Base-by-base conservation (phyloP, 495 filamentous ascomycete genomes). In the Penicillium angulare region DNA sequence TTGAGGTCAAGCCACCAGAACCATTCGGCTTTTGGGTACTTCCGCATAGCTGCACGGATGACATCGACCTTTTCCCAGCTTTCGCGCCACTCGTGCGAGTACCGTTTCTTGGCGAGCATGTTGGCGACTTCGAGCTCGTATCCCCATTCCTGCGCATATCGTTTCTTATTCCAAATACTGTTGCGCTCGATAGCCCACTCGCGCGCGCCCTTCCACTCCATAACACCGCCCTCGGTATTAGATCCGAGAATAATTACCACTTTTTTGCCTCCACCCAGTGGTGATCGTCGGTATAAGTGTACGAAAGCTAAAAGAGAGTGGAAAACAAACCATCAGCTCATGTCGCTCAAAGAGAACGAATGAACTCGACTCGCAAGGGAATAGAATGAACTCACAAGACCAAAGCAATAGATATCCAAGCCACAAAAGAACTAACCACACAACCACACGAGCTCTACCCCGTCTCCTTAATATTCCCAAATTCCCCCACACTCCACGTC, bases 1-100 rank as follows among this genome's bases (percentile, higher is more conserved):
- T 96, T 92, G 9, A 97, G 83, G 65, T 99, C 93, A 32, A 99
- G 76, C 95, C 95, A 99, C 93, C 93, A 99, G 59, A 99, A 93
- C 93, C 93, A 99, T 76, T 99, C 91, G 8, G 93, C 93, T 52
- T 95, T 79, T 18, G 93, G 95, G 61, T 97, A 93, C 68, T 96
- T 96, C 65, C 82, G 79, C 79, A 99, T 88, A 23, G 86, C 84
- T 47, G 93, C 89, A 49, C 95, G 86, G 55, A 99, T 87, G 38
- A 90, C 87, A 64, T 99, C 93, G 46, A 95, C 92, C 77, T 97
- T 97, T 74, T 99, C 93, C 93, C 93, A 99, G 65, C 91, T 92
- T 70, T 99, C 93, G 60, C 93, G 80, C 93, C 93, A 99, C 63
- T 99, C 93, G 66, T 99, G 95, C 39, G 93, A 95, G 65, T 99